Evolutionary conservation across 208 protist species (phyloP).

Genomic region (Blechomonas ayalai): DNA sequence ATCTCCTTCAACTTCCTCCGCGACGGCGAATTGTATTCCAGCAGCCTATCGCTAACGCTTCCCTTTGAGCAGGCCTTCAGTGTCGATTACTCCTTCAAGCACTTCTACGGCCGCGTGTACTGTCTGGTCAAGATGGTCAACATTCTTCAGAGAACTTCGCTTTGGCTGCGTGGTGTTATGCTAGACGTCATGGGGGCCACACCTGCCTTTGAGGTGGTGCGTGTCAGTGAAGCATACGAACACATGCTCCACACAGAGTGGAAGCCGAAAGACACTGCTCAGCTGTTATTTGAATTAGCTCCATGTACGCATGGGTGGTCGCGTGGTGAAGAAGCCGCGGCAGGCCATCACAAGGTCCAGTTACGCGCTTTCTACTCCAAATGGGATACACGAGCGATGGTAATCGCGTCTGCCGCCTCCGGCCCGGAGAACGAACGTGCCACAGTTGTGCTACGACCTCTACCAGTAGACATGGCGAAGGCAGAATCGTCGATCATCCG

Average conservation of each 20-base stretch:
- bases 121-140: constrained; percentile 65
- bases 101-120: constrained; percentile 68
- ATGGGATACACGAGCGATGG: too few species aligned
- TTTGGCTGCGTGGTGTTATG: constrained; percentile 72
- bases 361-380: constrained; percentile 69
- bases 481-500: too few species aligned
- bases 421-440: too few species aligned
- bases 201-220: constrained; percentile 54
- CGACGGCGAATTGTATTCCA: constrained; percentile 36
- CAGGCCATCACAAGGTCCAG: constrained; percentile 46
- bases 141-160: constrained; percentile 42
- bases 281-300: constrained; percentile 62
- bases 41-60: constrained; percentile 19
- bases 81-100: constrained; percentile 53
- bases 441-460: too few species aligned
- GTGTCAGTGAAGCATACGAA: constrained; percentile 46
- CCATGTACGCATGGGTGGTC: constrained; percentile 16
- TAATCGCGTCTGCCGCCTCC: too few species aligned
- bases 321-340: constrained; percentile 15
- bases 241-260: constrained; percentile 49
- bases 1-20: constrained; percentile 43
- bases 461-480: too few species aligned
- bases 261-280: constrained; percentile 43
- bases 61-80: constrained; percentile 21
- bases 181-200: constrained; percentile 44